These are phyloP conservation scores for Ophiostoma montium DNA, from an alignment of 2,329 filamentous ascomycete species.

Conservation along the genomic window DNA sequence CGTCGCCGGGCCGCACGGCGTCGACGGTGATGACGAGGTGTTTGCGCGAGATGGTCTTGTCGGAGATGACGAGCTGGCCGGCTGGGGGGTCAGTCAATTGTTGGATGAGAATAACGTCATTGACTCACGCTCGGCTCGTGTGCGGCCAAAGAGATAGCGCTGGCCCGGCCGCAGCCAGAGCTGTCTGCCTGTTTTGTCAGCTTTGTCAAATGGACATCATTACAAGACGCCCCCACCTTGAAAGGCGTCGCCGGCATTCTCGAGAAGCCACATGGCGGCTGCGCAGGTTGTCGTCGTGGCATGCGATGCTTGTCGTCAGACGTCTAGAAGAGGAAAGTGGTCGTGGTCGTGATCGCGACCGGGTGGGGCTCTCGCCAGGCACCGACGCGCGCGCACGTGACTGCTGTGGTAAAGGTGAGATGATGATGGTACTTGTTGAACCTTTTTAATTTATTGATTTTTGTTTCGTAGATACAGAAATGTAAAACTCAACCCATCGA, in stretches of 20 bases:
- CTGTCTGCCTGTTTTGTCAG: constrained; percentile 40
- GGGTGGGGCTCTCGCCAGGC: background rate
- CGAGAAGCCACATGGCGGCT: constrained; percentile 8
- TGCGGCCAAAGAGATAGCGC: constrained; percentile 73
- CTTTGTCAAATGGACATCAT: background rate
- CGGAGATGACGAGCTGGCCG: constrained; percentile 53
- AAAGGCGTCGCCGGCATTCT: constrained; percentile 30
- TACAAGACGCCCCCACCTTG: constrained; percentile 21
- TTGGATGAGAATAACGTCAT: background rate
- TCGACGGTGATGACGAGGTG: constrained; percentile 69
- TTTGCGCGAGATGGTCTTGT: constrained; percentile 77
- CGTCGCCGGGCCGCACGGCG: constrained; percentile 49
- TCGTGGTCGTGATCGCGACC: constrained; percentile 1
- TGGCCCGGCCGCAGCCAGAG: constrained; percentile 80
- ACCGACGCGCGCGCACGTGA: constrained; percentile 10
- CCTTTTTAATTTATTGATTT: too few relatives aligned
- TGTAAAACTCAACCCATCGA: too few relatives aligned
- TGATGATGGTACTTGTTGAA: too few relatives aligned
- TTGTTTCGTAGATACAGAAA: background rate
- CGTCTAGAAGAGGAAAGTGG: too few relatives aligned
- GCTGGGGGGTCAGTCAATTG: constrained; percentile 26
- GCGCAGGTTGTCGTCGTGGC: too few relatives aligned
- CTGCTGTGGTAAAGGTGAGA: too few relatives aligned
- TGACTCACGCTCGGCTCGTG: constrained; percentile 46
- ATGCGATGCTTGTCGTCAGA: too few relatives aligned